Conservation (phyloP, 2,329 filamentous ascomycete genomes). For the Diaporthe humulicola region DNA sequence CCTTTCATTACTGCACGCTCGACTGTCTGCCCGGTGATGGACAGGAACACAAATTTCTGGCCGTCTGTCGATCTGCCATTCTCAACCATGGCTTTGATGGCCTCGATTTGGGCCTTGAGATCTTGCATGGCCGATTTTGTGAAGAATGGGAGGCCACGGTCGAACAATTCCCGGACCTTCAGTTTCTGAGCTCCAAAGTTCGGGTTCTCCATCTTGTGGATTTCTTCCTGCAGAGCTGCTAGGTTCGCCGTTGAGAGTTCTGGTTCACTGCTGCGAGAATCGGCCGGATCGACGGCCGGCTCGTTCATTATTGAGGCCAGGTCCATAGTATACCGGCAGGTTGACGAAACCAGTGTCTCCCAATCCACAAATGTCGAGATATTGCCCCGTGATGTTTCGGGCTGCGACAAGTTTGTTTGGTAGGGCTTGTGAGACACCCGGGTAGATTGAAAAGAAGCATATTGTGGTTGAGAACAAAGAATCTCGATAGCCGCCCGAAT, state of each 20-base stretch:
- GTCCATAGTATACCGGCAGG: neutral
- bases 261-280: neutral
- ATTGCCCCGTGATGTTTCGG: neutral
- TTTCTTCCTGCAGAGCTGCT: neutral
- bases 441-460: constrained; percentile 7
- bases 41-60: neutral
- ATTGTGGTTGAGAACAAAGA: neutral
- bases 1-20: neutral
- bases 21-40: neutral
- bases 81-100: neutral
- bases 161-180: neutral
- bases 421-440: constrained; percentile 7
- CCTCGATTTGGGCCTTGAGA: neutral
- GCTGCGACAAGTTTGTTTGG: neutral
- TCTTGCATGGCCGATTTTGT: neutral
- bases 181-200: neutral
- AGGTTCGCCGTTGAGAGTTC: neutral
- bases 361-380: neutral
- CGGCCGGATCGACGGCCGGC: too few species aligned
- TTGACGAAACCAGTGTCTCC: neutral
- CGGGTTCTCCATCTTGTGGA: neutral
- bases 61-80: neutral
- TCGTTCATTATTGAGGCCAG: neutral
- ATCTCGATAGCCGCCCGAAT: neutral
- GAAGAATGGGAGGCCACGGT: neutral